Conservation (phyloP, 2,329 filamentous ascomycete species). For the Xylariaceae sp. region DNA sequence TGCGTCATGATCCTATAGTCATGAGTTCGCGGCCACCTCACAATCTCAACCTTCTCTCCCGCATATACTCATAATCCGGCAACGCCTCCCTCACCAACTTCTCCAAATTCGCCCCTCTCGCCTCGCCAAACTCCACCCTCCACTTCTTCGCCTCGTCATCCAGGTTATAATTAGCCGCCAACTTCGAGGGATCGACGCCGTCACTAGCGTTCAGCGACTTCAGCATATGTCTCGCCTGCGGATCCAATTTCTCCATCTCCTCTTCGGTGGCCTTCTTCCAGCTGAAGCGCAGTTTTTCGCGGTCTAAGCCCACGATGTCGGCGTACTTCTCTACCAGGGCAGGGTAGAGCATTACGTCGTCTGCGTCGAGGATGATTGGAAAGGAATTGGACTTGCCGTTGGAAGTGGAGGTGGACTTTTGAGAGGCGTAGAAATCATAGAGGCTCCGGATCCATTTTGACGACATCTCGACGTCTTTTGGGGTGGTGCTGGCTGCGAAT, state of each 20-base stretch:
- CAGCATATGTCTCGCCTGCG: neutral
- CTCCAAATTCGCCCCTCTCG: neutral
- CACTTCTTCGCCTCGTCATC: slow-evolving; percentile 1
- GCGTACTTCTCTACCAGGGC: slow-evolving; percentile 1
- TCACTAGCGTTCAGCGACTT: neutral
- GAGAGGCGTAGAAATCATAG: slow-evolving; percentile 3
- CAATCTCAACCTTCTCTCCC: neutral
- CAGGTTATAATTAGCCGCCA: neutral
- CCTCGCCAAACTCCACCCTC: slow-evolving; percentile 3
- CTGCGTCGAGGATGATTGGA: slow-evolving; percentile 2
- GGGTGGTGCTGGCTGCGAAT: too few relatives aligned
- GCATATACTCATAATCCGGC: slow-evolving; percentile 1
- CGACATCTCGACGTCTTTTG: neutral
- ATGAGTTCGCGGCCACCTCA: too few relatives aligned
- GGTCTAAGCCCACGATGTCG: neutral
- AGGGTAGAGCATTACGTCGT: slow-evolving; percentile 1
- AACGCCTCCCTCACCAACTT: slow-evolving; percentile 3
- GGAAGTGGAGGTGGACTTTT: too few relatives aligned
- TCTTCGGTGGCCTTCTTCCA: neutral
- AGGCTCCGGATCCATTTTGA: neutral
- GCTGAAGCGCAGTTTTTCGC: neutral
- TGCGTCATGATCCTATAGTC: too few relatives aligned
- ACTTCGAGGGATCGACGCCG: neutral
- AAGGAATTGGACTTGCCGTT: neutral
- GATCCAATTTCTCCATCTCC: neutral